Conservation (phyloP, 2,329 filamentous ascomycete species). For the Beauveria sp. region DNA sequence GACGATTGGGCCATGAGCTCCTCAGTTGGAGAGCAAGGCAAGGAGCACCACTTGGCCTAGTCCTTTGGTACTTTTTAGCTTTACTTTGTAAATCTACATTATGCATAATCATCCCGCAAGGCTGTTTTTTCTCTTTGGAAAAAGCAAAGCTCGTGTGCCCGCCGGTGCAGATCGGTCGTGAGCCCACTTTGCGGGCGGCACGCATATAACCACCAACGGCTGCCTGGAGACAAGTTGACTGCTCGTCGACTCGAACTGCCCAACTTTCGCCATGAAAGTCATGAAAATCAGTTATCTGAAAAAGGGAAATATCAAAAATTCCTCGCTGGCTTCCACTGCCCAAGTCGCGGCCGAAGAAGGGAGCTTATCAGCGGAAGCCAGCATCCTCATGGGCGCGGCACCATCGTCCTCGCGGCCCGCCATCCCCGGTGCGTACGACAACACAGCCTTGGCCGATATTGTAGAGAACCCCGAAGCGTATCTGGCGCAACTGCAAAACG, state of each 20-base stretch:
- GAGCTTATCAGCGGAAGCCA: not conserved
- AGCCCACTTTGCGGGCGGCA: not conserved
- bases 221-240: not conserved
- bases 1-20: not conserved
- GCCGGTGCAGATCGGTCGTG: not conserved
- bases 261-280: not conserved
- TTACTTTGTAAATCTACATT: not conserved
- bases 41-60: not conserved
- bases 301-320: not conserved
- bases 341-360: not conserved
- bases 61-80: not conserved
- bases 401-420: not conserved
- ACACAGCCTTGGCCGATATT: not conserved
- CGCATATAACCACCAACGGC: not conserved
- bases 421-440: constrained; percentile 4
- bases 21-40: not conserved
- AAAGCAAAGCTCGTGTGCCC: constrained; percentile 7
- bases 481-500: constrained; percentile 14
- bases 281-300: not conserved
- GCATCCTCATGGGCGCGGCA: not conserved
- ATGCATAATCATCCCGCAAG: not conserved
- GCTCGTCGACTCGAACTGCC: not conserved
- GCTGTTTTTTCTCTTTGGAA: constrained; percentile 8
- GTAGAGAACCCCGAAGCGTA: not conserved
- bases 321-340: not conserved